Percentiles rank a stretch among this genome's conserved stretches.
These are phyloP conservation scores for Pterocarpus macrocarpus DNA, from an alignment of 306 rosid genomes.

Conservation along the genomic window DNA sequence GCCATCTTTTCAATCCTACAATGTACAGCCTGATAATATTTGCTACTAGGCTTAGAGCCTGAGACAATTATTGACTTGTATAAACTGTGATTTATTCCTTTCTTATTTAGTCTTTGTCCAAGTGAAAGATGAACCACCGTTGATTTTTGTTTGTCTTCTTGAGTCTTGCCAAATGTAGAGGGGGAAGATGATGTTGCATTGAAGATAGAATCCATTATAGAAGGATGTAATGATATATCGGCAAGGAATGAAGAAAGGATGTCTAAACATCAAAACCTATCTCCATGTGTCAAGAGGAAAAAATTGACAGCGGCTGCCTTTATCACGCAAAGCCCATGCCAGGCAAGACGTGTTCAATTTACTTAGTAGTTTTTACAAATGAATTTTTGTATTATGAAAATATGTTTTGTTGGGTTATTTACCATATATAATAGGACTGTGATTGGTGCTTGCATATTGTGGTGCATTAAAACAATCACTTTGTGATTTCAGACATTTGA, in stretches of 20 bases:
- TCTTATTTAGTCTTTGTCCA: neutral
- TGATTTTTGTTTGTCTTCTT: conserved; percentile 31
- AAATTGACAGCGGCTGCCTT: conserved; percentile 66
- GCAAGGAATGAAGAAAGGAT: conserved; percentile 51
- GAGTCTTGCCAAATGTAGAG: conserved; percentile 55
- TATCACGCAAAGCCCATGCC: conserved; percentile 57
- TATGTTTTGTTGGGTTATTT: conserved; percentile 28
- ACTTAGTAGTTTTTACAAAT: conserved; percentile 18
- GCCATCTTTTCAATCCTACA: too few relatives aligned
- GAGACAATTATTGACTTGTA: conserved; percentile 23
- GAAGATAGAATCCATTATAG: conserved; percentile 73
- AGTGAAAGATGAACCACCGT: conserved; percentile 26
- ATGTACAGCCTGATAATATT: too few relatives aligned
- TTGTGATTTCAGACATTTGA: conserved; percentile 16
- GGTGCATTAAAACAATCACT: conserved; percentile 1
- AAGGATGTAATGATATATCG: conserved; percentile 66
- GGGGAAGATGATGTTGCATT: conserved; percentile 66
- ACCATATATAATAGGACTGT: conserved; percentile 4
- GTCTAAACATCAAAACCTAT: conserved; percentile 43
- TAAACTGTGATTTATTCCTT: too few relatives aligned
- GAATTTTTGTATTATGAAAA: conserved; percentile 22
- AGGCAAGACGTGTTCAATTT: conserved; percentile 60
- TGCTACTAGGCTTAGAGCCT: conserved; percentile 18
- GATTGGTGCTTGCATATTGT: conserved; percentile 11
- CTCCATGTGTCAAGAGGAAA: conserved; percentile 57